Base-by-base conservation (phyloP, 2,329 filamentous ascomycete species). In the Macrophomina phaseolina region DNA sequence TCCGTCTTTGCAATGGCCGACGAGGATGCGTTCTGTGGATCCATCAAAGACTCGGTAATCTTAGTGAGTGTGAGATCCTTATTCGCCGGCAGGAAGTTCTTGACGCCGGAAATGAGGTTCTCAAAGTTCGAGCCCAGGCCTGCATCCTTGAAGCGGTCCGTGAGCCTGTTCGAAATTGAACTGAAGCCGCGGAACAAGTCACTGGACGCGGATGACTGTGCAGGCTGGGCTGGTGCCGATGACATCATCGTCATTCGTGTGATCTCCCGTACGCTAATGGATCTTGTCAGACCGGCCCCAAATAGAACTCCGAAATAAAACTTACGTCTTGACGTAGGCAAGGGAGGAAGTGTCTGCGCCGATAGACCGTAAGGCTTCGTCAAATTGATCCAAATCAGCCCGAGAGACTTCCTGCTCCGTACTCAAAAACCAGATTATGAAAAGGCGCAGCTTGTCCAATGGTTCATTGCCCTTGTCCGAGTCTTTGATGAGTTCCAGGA, bases 161-260 rank as follows among this genome's bases (percentile, higher is more conserved):
- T 97, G 4, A 99, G 88, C 46, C 94, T 91, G 51, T 91, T 94
- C 11, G 93, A 95, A 69, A 99, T 91, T 51, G 91, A 93, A 36
- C 91, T 95, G 82, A 99, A 97, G 56, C 94, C 93, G 23, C 93
- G 91, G 82, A 99, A 97, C 16, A 99, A 85, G 73, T 97, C 92
- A 5, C 87, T 89, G 3, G 91, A 89, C 18, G 83, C 79, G 9
- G 83, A 78, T 70, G 88, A 87, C 72, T 90, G 86, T 18, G 86
- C 83, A 14, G 88, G 82, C 68, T 90, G 84, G 14, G 86, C 84
- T 9, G 91, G 89, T 36, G 94, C 90, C 1, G 94, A 96, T 4
- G 94, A 92, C 78, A 99, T 91, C 87, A 98, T 97, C 14, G 94
- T 98, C 93, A 98, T 97, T 70, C 95, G 93, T 5, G 94, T 98